A percentile compares a stretch with the other conserved stretches of the same genome.
Evolutionary conservation across 805 yeast species (phyloP).

Genomic region (Ogataea dorogensis): DNA sequence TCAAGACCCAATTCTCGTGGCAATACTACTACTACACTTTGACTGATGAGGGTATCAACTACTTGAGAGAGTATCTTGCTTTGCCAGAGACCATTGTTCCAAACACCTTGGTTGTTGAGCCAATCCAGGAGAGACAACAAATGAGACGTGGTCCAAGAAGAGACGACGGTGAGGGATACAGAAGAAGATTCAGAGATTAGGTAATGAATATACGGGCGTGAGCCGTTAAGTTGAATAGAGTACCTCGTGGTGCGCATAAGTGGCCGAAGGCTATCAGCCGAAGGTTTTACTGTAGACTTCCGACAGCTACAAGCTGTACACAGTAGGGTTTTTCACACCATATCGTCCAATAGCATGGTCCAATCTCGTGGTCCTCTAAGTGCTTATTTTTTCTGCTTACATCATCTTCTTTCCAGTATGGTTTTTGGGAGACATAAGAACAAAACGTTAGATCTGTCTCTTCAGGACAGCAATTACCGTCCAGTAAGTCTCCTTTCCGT

Average conservation of each 20-base stretch:
- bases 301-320: no score
- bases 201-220: slow-evolving; percentile 13
- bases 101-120: slow-evolving; percentile 93
- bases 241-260: no score
- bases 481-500: slow-evolving; percentile 17
- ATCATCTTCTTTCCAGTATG: slow-evolving; percentile 12
- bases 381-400: slow-evolving; percentile 8
- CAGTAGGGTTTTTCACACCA: no score
- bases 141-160: slow-evolving; percentile 52
- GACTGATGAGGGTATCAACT: slow-evolving; percentile 99
- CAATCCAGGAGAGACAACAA: slow-evolving; percentile 72
- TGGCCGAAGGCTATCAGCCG: no score
- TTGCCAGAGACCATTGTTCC: slow-evolving; percentile 99
- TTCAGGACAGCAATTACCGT: slow-evolving; percentile 22
- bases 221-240: slow-evolving; percentile 10
- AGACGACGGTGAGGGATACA: slow-evolving; percentile 51
- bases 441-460: slow-evolving; percentile 19
- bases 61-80: slow-evolving; percentile 96
- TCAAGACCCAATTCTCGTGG: slow-evolving; percentile 99
- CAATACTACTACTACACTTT: slow-evolving; percentile 99
- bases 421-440: slow-evolving; percentile 23
- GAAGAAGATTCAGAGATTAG: slow-evolving; percentile 55
- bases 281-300: background rate
- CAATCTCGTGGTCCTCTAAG: background rate
- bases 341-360: no score